Percentiles rank a stretch among this genome's conserved stretches.
Evolutionary conservation across 495 filamentous ascomycete genomes (phyloP).

Genomic region (Astrothelium subdiscretum): DNA sequence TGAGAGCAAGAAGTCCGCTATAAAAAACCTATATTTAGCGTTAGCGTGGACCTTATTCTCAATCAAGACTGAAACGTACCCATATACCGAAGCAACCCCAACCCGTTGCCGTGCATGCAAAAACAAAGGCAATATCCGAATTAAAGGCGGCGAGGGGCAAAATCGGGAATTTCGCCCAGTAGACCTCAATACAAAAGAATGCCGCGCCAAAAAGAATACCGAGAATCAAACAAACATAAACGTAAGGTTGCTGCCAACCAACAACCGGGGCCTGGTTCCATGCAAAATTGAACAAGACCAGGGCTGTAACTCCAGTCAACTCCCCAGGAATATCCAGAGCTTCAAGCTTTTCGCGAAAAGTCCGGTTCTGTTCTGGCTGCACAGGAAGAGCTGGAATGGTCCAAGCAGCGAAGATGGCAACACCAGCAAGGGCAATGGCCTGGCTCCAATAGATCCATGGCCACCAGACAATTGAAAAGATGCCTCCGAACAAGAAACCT

Average conservation of each 20-base stretch:
- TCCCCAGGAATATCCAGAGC: constrained; percentile 41
- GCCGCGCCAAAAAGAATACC: constrained; percentile 38
- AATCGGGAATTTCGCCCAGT: constrained; percentile 35
- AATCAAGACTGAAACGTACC: constrained; percentile 30
- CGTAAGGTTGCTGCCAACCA: constrained; percentile 45
- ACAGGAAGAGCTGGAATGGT: constrained; percentile 36
- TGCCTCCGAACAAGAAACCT: constrained; percentile 37
- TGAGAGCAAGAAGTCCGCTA: background rate
- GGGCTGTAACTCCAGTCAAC: constrained; percentile 38
- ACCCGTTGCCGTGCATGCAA: constrained; percentile 42
- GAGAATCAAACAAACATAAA: constrained; percentile 44
- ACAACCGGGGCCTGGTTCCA: constrained; percentile 47
- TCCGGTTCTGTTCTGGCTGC: constrained; percentile 2
- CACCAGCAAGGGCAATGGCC: constrained; percentile 33
- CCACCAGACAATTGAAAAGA: constrained; percentile 51
- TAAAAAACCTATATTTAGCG: background rate
- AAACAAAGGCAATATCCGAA: constrained; percentile 40
- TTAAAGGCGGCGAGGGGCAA: constrained; percentile 42
- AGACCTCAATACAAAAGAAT: constrained; percentile 42
- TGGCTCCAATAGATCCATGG: constrained; percentile 55
- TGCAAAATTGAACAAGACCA: constrained; percentile 43
- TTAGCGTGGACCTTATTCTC: background rate
- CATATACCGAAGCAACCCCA: constrained; percentile 53
- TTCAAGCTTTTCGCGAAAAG: constrained; percentile 9
- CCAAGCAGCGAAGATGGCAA: constrained; percentile 31